Evolutionary conservation across 176 grass and related monocot species (phyloP).

Genomic region (Bromus sterilis): DNA sequence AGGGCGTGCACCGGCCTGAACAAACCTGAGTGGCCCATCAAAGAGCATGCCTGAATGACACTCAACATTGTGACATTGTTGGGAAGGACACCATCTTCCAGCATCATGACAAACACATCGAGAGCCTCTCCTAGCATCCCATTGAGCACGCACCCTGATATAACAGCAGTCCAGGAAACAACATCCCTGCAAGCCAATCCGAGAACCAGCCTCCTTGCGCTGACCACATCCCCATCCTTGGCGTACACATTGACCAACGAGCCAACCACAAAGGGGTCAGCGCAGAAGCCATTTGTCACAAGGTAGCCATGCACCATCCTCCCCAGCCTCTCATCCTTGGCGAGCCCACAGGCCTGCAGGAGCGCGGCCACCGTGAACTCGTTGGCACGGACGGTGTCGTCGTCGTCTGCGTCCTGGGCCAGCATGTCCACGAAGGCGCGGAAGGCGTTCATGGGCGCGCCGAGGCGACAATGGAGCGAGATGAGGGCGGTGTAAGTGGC

Average conservation of each 20-base stretch:
- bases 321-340: slow-evolving; percentile 36
- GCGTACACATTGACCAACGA: slow-evolving; percentile 65
- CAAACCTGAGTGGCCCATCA: slow-evolving; percentile 31
- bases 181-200: slow-evolving; percentile 43
- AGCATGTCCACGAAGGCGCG: slow-evolving; percentile 49
- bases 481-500: slow-evolving; percentile 55
- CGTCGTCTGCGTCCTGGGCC: not conserved
- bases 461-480: slow-evolving; percentile 37
- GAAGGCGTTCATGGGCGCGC: slow-evolving; percentile 34
- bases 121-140: slow-evolving; percentile 46
- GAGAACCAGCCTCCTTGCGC: slow-evolving; percentile 39
- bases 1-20: slow-evolving; percentile 43
- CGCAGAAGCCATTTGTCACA: slow-evolving; percentile 32
- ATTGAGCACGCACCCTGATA: slow-evolving; percentile 63
- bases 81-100: slow-evolving; percentile 48
- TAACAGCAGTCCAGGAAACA: slow-evolving; percentile 55
- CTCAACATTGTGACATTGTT: slow-evolving; percentile 63
- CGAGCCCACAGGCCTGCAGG: slow-evolving; percentile 50
- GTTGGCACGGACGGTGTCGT: slow-evolving; percentile 24
- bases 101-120: slow-evolving; percentile 52
- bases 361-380: slow-evolving; percentile 60
- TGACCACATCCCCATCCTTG: slow-evolving; percentile 37
- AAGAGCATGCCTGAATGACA: slow-evolving; percentile 58
- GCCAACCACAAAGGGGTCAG: slow-evolving; percentile 41
- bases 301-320: slow-evolving; percentile 62